A percentile compares a stretch with the other conserved stretches of the same genome.
Evolutionary conservation across 1,284 basidiomycete genomes (phyloP).

Genomic region (Kwoniella shivajii): DNA sequence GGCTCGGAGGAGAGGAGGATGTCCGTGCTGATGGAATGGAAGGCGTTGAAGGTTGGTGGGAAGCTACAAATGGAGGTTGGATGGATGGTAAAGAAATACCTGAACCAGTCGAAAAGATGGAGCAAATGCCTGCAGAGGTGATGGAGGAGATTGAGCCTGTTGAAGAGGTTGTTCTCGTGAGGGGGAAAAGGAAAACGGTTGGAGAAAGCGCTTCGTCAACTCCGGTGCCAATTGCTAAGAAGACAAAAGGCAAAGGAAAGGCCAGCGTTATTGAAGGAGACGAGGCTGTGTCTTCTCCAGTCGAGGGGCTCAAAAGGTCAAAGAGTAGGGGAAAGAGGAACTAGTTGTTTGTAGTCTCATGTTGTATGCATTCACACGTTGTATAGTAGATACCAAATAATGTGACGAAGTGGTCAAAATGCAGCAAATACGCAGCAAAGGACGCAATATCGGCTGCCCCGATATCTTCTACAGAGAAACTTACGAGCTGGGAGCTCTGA

Average conservation of each 20-base stretch:
- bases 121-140: conserved; percentile 7
- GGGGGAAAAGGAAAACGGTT: conserved; percentile 1
- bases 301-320: too few relatives aligned
- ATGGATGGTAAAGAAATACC: conserved; percentile 27
- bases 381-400: not conserved
- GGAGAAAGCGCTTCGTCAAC: not conserved
- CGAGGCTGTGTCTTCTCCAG: too few relatives aligned
- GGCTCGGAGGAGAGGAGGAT: conserved; percentile 47
- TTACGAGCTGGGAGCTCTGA: too few relatives aligned
- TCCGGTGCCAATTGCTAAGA: not conserved
- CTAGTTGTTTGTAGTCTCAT: not conserved
- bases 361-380: conserved; percentile 2
- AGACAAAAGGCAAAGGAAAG: not conserved
- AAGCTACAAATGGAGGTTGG: conserved; percentile 42
- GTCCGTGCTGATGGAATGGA: conserved; percentile 37
- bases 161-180: not conserved
- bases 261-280: too few relatives aligned
- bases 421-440: too few relatives aligned
- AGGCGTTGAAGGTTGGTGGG: conserved; percentile 39
- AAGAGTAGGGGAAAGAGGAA: too few relatives aligned
- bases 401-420: too few relatives aligned
- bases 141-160: not conserved
- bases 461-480: too few relatives aligned
- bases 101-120: conserved; percentile 13
- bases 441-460: too few relatives aligned